Evolutionary conservation across 225 moss, liverwort and hornwort species (phyloP).

Genomic region (Pseudoscleropodium purum): DNA sequence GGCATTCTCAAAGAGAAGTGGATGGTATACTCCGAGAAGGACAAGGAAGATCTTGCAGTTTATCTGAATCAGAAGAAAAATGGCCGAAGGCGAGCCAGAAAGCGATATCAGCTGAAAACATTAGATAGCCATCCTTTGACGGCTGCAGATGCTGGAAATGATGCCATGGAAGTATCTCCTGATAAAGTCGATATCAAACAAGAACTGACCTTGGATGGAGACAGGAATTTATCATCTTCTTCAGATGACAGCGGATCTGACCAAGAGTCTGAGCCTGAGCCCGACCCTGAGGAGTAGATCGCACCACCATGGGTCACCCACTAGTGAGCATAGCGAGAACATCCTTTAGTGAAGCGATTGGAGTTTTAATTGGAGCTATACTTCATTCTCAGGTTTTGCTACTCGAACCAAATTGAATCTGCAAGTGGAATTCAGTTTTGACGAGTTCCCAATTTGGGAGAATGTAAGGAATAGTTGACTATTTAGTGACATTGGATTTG

Average conservation of each 20-base stretch:
- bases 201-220: neutral
- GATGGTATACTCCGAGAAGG: conserved; percentile 44
- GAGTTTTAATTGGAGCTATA: neutral
- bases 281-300: conserved; percentile 7
- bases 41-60: conserved; percentile 22
- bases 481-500: neutral
- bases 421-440: neutral
- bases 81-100: conserved; percentile 29
- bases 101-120: conserved; percentile 33
- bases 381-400: neutral
- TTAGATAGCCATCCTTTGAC: conserved; percentile 22
- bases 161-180: conserved; percentile 4
- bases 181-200: conserved; percentile 1
- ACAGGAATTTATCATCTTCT: conserved; percentile 8
- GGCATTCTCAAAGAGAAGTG: conserved; percentile 38
- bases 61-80: conserved; percentile 40
- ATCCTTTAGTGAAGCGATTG: neutral
- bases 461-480: neutral
- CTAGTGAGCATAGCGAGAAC: neutral
- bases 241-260: conserved; percentile 35
- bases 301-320: neutral
- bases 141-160: conserved; percentile 11
- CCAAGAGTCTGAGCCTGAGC: conserved; percentile 33
- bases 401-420: neutral
- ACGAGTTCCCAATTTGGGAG: neutral